These are phyloP conservation scores for Colletotrichum lupini DNA, from an alignment of 2,329 filamentous ascomycete genomes.

Conservation along the genomic window DNA sequence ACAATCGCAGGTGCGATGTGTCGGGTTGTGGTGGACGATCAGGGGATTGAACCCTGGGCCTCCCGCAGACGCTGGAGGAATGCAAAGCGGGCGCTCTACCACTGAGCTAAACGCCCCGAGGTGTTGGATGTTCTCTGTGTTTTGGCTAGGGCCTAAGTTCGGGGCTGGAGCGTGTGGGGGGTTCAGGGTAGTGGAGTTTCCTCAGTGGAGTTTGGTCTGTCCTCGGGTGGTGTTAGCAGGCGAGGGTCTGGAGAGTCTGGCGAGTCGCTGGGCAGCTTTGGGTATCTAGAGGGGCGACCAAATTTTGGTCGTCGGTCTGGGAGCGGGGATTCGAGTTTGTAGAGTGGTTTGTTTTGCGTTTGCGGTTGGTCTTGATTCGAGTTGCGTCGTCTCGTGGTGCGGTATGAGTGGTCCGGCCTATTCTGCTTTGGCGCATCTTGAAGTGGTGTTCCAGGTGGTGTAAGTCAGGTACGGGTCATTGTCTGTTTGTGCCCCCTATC, in stretches of 20 bases:
- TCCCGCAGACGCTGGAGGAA: neutral
- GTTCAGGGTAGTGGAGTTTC: too few relatives aligned
- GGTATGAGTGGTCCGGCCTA: neutral
- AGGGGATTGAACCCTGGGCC: conserved; percentile 21
- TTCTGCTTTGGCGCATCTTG: neutral
- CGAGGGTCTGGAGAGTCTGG: neutral
- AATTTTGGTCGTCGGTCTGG: too few relatives aligned
- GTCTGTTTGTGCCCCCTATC: neutral
- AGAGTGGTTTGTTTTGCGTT: too few relatives aligned
- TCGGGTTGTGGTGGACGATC: neutral
- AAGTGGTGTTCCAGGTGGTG: neutral
- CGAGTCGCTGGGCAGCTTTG: neutral
- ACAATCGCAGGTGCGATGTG: fast-evolving
- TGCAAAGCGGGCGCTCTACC: conserved; percentile 17
- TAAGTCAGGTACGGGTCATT: neutral
- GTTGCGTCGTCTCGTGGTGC: neutral
- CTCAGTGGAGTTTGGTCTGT: neutral
- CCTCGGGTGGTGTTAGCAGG: too few relatives aligned
- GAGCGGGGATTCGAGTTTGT: too few relatives aligned
- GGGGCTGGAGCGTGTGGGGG: too few relatives aligned
- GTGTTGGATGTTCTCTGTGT: fast-evolving
- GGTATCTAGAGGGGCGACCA: neutral
- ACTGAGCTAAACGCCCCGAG: conserved; percentile 8
- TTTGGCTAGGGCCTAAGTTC: fast-evolving
- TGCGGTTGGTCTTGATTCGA: too few relatives aligned